phyloP scores from a whole-genome alignment of 352 stramenopile species.

The Pythium monospermum region DNA sequence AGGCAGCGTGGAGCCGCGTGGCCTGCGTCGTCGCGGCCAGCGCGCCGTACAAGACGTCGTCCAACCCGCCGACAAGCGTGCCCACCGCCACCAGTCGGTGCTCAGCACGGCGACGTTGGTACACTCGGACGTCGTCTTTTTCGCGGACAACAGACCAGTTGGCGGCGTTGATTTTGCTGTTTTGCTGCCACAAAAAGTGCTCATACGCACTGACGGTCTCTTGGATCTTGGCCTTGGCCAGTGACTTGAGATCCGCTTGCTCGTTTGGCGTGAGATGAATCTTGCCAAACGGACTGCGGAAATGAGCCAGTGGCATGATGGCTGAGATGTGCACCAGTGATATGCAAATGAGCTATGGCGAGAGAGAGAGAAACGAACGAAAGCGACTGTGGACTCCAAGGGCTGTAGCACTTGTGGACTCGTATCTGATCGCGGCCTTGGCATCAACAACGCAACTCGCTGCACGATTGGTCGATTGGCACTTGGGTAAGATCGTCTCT shows the following conservation, averaged over 20 bases:
- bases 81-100: slow-evolving; percentile 23
- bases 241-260: slow-evolving; percentile 31
- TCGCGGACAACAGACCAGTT: slow-evolving; percentile 52
- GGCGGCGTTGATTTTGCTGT: slow-evolving; percentile 33
- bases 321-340: too few species aligned
- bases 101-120: slow-evolving; percentile 24
- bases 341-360: too few species aligned
- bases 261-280: slow-evolving; percentile 35
- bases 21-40: slow-evolving; percentile 29
- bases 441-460: too few species aligned
- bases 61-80: slow-evolving; percentile 40
- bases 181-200: slow-evolving; percentile 35
- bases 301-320: slow-evolving; percentile 21
- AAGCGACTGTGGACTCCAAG: too few species aligned
- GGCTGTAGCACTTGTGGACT: too few species aligned
- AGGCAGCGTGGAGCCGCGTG: slow-evolving; percentile 47
- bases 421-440: too few species aligned
- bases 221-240: slow-evolving; percentile 40
- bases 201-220: slow-evolving; percentile 51
- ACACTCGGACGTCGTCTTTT: slow-evolving; percentile 42
- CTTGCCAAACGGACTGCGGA: slow-evolving; percentile 43
- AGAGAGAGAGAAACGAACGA: too few species aligned
- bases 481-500: too few species aligned
- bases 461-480: too few species aligned
- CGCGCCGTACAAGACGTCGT: slow-evolving; percentile 60